A percentile compares a stretch with the other conserved stretches of the same genome.
These are phyloP conservation scores for Lactarius psammicola DNA, from an alignment of 768 basidiomycete genomes.

Conservation along the genomic window DNA sequence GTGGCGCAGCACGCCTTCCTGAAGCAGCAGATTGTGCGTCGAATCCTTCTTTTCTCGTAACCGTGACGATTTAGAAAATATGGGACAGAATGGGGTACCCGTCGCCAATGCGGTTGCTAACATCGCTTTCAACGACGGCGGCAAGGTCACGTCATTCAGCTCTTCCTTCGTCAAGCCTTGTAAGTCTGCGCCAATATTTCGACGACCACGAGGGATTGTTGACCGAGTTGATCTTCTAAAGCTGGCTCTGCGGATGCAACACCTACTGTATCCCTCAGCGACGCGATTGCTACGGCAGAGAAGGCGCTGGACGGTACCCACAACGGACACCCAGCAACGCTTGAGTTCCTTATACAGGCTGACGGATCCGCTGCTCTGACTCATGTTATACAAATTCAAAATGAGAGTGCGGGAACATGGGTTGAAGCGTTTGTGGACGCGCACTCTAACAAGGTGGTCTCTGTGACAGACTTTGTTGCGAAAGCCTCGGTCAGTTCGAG, in stretches of 20 bases:
- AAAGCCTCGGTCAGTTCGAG: slow-evolving; percentile 41
- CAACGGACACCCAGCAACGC: slow-evolving; percentile 40
- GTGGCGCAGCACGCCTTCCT: slow-evolving; percentile 30
- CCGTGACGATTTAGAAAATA: background rate
- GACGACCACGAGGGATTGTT: background rate
- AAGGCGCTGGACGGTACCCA: slow-evolving; percentile 40
- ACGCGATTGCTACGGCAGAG: slow-evolving; percentile 42
- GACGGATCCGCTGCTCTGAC: slow-evolving; percentile 43
- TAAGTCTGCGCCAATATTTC: slow-evolving; percentile 28
- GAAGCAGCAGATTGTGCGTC: slow-evolving; percentile 30
- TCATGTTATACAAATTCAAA: slow-evolving; percentile 45
- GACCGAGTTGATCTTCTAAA: background rate
- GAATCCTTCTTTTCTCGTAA: background rate
- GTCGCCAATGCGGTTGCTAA: slow-evolving; percentile 46
- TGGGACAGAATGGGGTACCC: slow-evolving; percentile 35
- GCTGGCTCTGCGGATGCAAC: slow-evolving; percentile 34
- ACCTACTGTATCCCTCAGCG: slow-evolving; percentile 38
- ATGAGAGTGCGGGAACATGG: slow-evolving; percentile 46
- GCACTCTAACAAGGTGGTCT: slow-evolving; percentile 50
- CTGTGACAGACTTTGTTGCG: slow-evolving; percentile 52
- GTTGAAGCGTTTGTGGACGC: slow-evolving; percentile 60
- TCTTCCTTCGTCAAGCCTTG: slow-evolving; percentile 48
- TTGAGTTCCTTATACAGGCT: slow-evolving; percentile 44
- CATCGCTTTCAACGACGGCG: slow-evolving; percentile 42
- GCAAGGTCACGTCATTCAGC: slow-evolving; percentile 45